These are phyloP conservation scores for Vitis hybrid DNA, from an alignment of 177 flowering plant species.

Conservation along the genomic window DNA sequence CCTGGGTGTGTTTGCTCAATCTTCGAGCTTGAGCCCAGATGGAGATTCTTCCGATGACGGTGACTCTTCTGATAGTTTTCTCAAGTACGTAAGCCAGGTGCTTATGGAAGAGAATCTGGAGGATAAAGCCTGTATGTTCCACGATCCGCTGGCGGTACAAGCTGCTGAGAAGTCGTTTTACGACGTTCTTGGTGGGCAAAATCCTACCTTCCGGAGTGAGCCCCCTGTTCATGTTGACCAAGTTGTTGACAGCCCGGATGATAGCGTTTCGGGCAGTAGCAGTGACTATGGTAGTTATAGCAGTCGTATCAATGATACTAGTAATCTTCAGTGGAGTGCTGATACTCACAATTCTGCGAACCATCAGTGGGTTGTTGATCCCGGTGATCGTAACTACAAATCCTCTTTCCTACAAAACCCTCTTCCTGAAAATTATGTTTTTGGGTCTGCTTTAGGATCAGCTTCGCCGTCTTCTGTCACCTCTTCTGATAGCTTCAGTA, in stretches of 20 bases:
- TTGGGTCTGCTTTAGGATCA: slow-evolving; percentile 11
- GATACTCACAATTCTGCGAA: not conserved
- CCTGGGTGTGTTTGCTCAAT: not conserved
- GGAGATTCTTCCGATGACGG: slow-evolving; percentile 30
- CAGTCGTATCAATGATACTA: slow-evolving; percentile 11
- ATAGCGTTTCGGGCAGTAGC: slow-evolving; percentile 17
- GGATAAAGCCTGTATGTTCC: slow-evolving; percentile 42
- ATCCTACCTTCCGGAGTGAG: slow-evolving; percentile 28
- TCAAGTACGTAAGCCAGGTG: slow-evolving; percentile 48
- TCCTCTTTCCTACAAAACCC: slow-evolving; percentile 13
- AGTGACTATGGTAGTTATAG: slow-evolving; percentile 25
- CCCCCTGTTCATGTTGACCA: slow-evolving; percentile 4
- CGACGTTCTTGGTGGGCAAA: slow-evolving; percentile 35
- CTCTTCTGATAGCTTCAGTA: slow-evolving; percentile 7
- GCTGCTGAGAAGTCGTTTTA: slow-evolving; percentile 49
- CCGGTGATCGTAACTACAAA: slow-evolving; percentile 10
- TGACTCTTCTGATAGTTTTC: slow-evolving; percentile 42
- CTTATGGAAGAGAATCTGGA: slow-evolving; percentile 58
- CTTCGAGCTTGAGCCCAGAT: slow-evolving; percentile 12
- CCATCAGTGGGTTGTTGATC: slow-evolving; percentile 22
- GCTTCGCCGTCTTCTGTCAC: slow-evolving; percentile 8
- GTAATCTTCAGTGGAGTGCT: not conserved
- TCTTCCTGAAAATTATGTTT: slow-evolving; percentile 5
- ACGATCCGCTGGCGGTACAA: slow-evolving; percentile 40
- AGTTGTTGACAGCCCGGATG: slow-evolving; percentile 26